Evolutionary conservation across 768 basidiomycete species (phyloP).

Genomic region (Termitomyces heimii): DNA sequence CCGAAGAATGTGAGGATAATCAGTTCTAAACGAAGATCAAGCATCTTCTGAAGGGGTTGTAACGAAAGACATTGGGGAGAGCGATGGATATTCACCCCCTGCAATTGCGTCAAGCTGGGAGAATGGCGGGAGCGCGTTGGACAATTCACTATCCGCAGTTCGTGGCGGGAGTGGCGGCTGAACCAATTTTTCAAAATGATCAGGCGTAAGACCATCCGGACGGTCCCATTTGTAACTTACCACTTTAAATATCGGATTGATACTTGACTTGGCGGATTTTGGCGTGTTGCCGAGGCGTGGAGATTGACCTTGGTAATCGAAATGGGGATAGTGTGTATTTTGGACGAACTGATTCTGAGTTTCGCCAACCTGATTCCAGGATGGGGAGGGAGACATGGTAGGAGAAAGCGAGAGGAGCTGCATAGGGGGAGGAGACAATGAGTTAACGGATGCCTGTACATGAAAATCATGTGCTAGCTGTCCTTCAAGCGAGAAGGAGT

Average conservation of each 20-base stretch:
- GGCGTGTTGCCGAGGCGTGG: conserved; percentile 57
- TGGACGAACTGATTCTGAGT: conserved; percentile 17
- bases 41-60: conserved; percentile 40
- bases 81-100: conserved; percentile 66
- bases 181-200: conserved; percentile 23
- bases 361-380: conserved; percentile 48
- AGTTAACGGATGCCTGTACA: conserved; percentile 63
- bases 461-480: conserved; percentile 73
- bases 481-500: conserved; percentile 72
- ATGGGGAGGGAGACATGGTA: conserved; percentile 48
- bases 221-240: conserved; percentile 52
- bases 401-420: conserved; percentile 71
- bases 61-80: conserved; percentile 68
- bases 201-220: conserved; percentile 29
- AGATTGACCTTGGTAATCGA: conserved; percentile 48
- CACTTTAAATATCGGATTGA: conserved; percentile 90
- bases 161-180: conserved; percentile 54
- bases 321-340: conserved; percentile 38
- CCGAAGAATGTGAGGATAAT: conserved; percentile 19
- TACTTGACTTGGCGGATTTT: conserved; percentile 62
- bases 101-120: conserved; percentile 81
- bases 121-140: conserved; percentile 45
- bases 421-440: conserved; percentile 71
- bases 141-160: conserved; percentile 23
- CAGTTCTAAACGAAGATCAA: conserved; percentile 23